phyloP scores from a whole-genome alignment of 495 filamentous ascomycete genomes.

The Podospora fimiseda region DNA sequence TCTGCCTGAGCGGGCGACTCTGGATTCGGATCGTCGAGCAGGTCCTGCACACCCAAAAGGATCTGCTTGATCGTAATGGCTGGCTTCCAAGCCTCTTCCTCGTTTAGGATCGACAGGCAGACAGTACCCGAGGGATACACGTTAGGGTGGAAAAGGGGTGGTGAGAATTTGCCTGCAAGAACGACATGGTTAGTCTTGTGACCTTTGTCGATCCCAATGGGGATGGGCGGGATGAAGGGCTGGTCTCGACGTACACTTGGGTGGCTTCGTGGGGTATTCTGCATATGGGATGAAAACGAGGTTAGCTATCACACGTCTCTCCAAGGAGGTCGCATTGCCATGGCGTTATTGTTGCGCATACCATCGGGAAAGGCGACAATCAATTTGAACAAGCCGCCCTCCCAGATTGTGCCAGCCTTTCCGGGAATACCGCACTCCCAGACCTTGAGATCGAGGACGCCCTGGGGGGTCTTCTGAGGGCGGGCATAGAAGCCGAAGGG shows the following conservation, averaged over 20 bases:
- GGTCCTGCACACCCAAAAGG: constrained; percentile 87
- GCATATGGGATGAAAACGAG: constrained; percentile 16
- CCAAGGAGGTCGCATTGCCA: background rate
- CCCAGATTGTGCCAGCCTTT: constrained; percentile 94
- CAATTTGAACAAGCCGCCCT: constrained; percentile 91
- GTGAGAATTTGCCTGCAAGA: constrained; percentile 82
- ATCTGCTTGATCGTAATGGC: constrained; percentile 98
- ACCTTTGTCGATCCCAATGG: constrained; percentile 5
- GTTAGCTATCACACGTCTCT: constrained; percentile 5
- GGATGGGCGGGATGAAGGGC: background rate
- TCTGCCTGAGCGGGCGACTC: constrained; percentile 96
- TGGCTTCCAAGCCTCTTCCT: constrained; percentile 97
- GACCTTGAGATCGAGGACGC: constrained; percentile 82
- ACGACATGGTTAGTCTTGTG: constrained; percentile 19
- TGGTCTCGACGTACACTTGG: constrained; percentile 86
- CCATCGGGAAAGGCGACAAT: constrained; percentile 91
- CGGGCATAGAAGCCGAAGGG: constrained; percentile 97
- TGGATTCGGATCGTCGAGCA: constrained; percentile 93
- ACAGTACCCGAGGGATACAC: constrained; percentile 98
- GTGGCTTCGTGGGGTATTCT: constrained; percentile 99
- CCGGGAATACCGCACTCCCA: constrained; percentile 97
- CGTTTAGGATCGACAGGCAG: constrained; percentile 94
- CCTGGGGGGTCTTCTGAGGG: constrained; percentile 69
- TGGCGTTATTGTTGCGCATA: constrained; percentile 38
- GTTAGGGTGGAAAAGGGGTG: constrained; percentile 96